Evolutionary conservation across 306 rosid genomes (phyloP).

Genomic region (Gleditsia sinensis): DNA sequence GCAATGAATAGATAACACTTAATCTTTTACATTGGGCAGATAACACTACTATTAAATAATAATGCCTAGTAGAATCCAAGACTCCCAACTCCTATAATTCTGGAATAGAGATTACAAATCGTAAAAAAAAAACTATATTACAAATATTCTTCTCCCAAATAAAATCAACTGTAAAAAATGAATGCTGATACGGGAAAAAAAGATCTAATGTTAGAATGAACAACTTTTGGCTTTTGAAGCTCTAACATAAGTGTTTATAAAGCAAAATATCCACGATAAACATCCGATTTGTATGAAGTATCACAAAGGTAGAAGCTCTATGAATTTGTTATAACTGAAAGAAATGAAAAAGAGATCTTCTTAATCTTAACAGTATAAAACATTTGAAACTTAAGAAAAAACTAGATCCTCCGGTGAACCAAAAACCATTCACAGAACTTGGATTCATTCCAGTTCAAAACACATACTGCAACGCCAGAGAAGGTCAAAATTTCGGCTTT

Average conservation of each 20-base stretch:
- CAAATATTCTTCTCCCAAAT: not conserved
- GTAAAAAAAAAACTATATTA: too few relatives aligned
- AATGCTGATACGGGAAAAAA: not conserved
- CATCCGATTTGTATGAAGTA: not conserved
- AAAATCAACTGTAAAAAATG: not conserved
- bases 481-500: not conserved
- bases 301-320: not conserved
- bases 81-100: constrained; percentile 1
- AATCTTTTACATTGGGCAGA: not conserved
- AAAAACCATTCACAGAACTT: not conserved
- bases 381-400: too few relatives aligned
- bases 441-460: not conserved
- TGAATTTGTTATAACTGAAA: not conserved
- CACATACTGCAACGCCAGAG: not conserved
- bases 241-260: not conserved
- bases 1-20: not conserved
- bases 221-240: not conserved
- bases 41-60: not conserved
- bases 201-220: not conserved
- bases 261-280: not conserved
- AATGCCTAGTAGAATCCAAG: not conserved
- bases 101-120: not conserved
- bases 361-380: too few relatives aligned
- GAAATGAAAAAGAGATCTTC: not conserved
- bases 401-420: not conserved